These are phyloP conservation scores for Stentor coeruleus DNA, from an alignment of 73 alveolate species.

Conservation along the genomic window DNA sequence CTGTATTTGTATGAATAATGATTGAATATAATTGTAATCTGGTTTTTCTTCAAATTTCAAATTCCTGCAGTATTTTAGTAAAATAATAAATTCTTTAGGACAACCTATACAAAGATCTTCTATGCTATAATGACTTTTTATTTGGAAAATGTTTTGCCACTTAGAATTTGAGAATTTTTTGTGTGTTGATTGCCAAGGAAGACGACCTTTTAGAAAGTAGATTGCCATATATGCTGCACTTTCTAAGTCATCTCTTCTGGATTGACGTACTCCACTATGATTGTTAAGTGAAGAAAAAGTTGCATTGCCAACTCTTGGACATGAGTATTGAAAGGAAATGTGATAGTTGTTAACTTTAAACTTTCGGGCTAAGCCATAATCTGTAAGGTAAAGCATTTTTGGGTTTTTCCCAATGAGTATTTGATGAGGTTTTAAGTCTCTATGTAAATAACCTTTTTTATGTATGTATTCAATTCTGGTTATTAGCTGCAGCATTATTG, in stretches of 20 bases:
- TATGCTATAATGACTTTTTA: not conserved
- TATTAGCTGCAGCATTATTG: too few species aligned
- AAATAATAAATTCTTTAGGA: not conserved
- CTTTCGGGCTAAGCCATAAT: too few species aligned
- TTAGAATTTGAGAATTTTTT: too few species aligned
- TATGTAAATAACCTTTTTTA: too few species aligned
- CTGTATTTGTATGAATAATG: not conserved
- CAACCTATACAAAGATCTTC: not conserved
- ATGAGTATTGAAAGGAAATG: too few species aligned
- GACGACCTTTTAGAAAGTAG: not conserved
- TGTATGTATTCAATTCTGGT: too few species aligned
- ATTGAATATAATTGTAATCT: not conserved
- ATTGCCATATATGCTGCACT: not conserved
- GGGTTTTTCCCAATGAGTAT: too few species aligned
- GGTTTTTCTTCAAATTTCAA: not conserved
- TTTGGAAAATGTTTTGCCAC: not conserved
- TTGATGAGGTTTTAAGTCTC: too few species aligned
- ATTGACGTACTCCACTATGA: not conserved
- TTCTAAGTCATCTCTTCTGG: not conserved
- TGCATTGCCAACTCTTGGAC: too few species aligned
- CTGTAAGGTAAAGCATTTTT: too few species aligned
- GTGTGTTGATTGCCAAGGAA: not conserved
- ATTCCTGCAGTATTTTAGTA: not conserved
- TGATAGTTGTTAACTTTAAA: too few species aligned
- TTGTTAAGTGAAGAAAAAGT: not conserved